phyloP scores from a whole-genome alignment of 1,284 basidiomycete genomes.

The Coniferiporia sulphurascens region DNA sequence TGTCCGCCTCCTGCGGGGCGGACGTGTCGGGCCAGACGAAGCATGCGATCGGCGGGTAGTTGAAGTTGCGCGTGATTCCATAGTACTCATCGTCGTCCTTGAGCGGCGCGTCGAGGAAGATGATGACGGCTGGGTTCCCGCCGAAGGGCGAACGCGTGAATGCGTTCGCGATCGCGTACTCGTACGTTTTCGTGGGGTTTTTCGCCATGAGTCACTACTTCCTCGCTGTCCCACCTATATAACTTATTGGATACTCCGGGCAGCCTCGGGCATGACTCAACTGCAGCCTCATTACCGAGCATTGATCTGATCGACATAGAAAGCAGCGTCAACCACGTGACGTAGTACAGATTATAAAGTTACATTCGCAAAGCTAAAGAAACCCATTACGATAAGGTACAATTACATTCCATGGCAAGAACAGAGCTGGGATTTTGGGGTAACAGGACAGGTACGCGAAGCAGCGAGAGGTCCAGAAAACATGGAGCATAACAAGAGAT shows the following conservation, averaged over 20 bases:
- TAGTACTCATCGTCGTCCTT: conserved; percentile 27
- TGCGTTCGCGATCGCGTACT: conserved; percentile 39
- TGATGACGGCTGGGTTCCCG: conserved; percentile 51
- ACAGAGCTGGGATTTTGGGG: not conserved
- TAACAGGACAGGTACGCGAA: not conserved
- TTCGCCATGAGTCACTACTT: not conserved
- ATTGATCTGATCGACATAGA: too few species aligned
- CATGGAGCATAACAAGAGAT: not conserved
- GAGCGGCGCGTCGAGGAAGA: conserved; percentile 33
- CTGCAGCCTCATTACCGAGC: too few species aligned
- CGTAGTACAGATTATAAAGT: not conserved
- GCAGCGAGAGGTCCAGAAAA: not conserved
- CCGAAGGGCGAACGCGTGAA: conserved; percentile 40
- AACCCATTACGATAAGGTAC: not conserved
- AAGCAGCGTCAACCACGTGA: too few species aligned
- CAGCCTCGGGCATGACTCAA: not conserved
- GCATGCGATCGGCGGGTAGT: conserved; percentile 43
- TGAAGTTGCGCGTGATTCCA: conserved; percentile 39
- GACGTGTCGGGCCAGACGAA: conserved; percentile 32
- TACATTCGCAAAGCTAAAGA: not conserved
- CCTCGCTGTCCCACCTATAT: not conserved
- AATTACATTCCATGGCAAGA: not conserved
- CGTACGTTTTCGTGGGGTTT: not conserved
- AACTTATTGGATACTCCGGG: not conserved
- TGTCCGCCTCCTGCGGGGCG: conserved; percentile 20